phyloP scores from a whole-genome alignment of 805 yeast genomes.

The Metschnikowia similis region DNA sequence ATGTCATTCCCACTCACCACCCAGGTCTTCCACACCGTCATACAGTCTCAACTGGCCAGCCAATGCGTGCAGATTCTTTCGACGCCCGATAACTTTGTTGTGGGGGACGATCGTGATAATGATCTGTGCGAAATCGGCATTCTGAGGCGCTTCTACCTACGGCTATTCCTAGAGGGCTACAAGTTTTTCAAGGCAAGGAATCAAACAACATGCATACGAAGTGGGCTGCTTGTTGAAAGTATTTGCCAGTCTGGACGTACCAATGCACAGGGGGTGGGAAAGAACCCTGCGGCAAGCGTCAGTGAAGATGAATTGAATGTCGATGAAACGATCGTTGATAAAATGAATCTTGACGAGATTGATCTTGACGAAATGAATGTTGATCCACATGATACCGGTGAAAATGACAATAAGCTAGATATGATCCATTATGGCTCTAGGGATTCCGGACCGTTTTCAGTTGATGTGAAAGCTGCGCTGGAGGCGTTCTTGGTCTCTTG shows the following conservation, averaged over 20 bases:
- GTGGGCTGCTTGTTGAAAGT: too few species aligned
- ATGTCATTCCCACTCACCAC: conserved; percentile 5
- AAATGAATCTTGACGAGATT: too few species aligned
- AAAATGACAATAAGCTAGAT: too few species aligned
- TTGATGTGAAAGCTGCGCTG: neutral
- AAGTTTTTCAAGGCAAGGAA: neutral
- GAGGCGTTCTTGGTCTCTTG: neutral
- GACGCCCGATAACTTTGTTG: neutral
- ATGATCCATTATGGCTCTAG: too few species aligned
- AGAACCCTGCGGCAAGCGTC: too few species aligned
- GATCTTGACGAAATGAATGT: too few species aligned
- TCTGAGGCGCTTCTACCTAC: conserved; percentile 26
- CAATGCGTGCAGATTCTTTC: conserved; percentile 9
- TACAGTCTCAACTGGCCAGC: neutral
- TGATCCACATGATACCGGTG: too few species aligned
- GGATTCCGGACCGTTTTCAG: too few species aligned
- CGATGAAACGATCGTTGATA: too few species aligned
- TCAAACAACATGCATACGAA: neutral
- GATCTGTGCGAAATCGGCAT: conserved; percentile 29
- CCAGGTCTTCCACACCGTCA: conserved; percentile 2
- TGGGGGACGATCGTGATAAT: conserved; percentile 2
- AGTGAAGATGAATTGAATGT: too few species aligned
- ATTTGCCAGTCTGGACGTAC: too few species aligned
- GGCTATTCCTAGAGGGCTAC: conserved; percentile 31
- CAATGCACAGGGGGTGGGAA: too few species aligned